These are phyloP conservation scores for Saccharomyces mikatae DNA, from an alignment of 805 yeast species.

Conservation along the genomic window DNA sequence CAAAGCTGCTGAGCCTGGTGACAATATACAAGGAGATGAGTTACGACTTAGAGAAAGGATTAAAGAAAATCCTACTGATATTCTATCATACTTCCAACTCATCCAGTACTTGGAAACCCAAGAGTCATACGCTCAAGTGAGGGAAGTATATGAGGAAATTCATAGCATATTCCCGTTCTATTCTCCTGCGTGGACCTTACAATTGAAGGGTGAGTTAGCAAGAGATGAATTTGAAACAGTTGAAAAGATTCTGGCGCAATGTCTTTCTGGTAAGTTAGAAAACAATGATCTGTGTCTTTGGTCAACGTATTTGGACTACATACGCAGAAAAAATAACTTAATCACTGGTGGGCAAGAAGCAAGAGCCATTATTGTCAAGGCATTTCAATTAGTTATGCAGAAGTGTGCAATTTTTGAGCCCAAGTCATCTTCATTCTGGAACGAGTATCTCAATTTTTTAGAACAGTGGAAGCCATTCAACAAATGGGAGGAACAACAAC, in stretches of 20 bases:
- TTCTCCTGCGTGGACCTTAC: constrained; percentile 66
- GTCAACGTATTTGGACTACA: constrained; percentile 69
- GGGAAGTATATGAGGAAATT: constrained; percentile 51
- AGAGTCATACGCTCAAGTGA: constrained; percentile 53
- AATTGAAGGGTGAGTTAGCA: constrained; percentile 55
- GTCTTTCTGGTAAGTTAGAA: constrained; percentile 39
- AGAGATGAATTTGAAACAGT: constrained; percentile 60
- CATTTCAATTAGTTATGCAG: constrained; percentile 74
- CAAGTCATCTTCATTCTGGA: constrained; percentile 65
- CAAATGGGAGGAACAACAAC: constrained; percentile 79
- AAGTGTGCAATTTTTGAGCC: constrained; percentile 70
- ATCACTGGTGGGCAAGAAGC: constrained; percentile 80
- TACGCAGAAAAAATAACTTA: constrained; percentile 56
- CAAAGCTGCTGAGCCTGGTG: neutral
- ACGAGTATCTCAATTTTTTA: constrained; percentile 71
- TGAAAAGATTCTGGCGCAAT: constrained; percentile 56
- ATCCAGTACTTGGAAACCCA: constrained; percentile 41
- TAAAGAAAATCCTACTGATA: constrained; percentile 43
- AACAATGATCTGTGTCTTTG: constrained; percentile 60
- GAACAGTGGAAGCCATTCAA: constrained; percentile 70
- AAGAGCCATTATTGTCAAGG: constrained; percentile 61
- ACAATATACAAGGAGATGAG: neutral
- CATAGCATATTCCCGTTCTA: constrained; percentile 59
- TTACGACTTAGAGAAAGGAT: constrained; percentile 8
- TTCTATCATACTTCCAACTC: constrained; percentile 48